These are phyloP conservation scores for Aspergillus intermedius DNA, from an alignment of 2,329 filamentous ascomycete genomes.

Conservation along the genomic window DNA sequence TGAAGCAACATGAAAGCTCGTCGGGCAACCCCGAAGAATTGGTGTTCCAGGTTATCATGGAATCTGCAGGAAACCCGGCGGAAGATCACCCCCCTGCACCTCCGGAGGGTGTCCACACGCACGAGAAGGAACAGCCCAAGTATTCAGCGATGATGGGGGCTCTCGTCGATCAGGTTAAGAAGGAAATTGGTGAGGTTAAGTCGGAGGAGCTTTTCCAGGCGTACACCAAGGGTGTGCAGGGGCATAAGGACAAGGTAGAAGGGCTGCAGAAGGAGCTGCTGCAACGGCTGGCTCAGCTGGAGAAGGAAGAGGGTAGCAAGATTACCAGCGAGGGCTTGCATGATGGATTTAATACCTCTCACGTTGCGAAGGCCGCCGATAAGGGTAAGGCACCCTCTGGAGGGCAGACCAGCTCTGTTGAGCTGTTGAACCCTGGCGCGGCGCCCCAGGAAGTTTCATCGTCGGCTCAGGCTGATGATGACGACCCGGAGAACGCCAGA, in stretches of 20 bases:
- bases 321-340: slow-evolving; percentile 90
- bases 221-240: slow-evolving; percentile 71
- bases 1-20: slow-evolving; percentile 66
- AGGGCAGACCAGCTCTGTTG: slow-evolving; percentile 45
- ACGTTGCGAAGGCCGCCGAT: slow-evolving; percentile 58
- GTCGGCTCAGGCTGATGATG: slow-evolving; percentile 48
- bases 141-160: slow-evolving; percentile 99
- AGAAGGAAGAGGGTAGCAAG: slow-evolving; percentile 78
- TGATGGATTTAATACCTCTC: slow-evolving; percentile 83
- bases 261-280: slow-evolving; percentile 69
- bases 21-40: slow-evolving; percentile 66
- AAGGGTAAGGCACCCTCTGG: slow-evolving; percentile 40
- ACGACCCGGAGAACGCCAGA: slow-evolving; percentile 67
- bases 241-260: slow-evolving; percentile 70
- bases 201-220: slow-evolving; percentile 63
- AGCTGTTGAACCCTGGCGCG: slow-evolving; percentile 66
- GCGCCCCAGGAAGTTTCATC: slow-evolving; percentile 37
- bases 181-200: slow-evolving; percentile 67
- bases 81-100: slow-evolving; percentile 69
- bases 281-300: slow-evolving; percentile 68
- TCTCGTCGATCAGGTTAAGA: slow-evolving; percentile 89
- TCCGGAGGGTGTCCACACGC: slow-evolving; percentile 70
- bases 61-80: slow-evolving; percentile 63
- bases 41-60: slow-evolving; percentile 83
- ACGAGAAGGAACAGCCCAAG: slow-evolving; percentile 67